Base-by-base conservation (phyloP, 192 early-diverging fungal genomes). In the Podila epigama region DNA sequence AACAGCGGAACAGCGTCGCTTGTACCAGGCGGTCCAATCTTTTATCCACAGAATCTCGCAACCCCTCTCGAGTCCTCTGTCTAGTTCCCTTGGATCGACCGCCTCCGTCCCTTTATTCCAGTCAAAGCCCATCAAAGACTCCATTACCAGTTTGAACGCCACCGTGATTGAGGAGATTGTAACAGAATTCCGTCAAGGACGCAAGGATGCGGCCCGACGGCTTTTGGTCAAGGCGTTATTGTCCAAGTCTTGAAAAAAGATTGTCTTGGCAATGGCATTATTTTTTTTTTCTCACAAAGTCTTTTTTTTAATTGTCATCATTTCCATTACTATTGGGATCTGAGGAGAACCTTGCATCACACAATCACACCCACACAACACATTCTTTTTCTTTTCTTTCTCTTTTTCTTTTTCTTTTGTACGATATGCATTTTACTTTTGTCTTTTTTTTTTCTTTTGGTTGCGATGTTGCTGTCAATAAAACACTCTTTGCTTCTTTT, bases 151-250 rank as follows among this genome's bases (percentile, higher is more conserved):
- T 77, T 32, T 77, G 66, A 8, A 68, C 61, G 36, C 60, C 48
- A 39, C 61, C 28, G 73, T 68, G 73, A 60, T 77, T 63, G 66
- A 77, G 28, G 66, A 77, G 56, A 77, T 77, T 68, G 73, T 77
- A 10, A 77, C 73, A 68, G 66, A 77, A 77, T 68, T 68, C 66
- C 73, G 73, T 25, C 66, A 58, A 33, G 73, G 73, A 35, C 73
- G 50, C 59, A 77, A 54, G 34, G 39, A 77, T 42, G 60, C 62
- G 61, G 73, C 73, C 60, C 73, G 73, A 37, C 63, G 66, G 41
- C 73, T 77, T 77, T 59, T 77, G 66, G 73, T 77, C 44, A 77
- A 62, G 73, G 73, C 73, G 73, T 68, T 77, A 18, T 59, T 77
- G 50, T 68, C 56, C 20, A 77, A 60, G 63, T 60, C 53, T 58